These are phyloP conservation scores for Calonectria multiphialidica DNA, from an alignment of 2,329 filamentous ascomycete genomes.

Conservation along the genomic window DNA sequence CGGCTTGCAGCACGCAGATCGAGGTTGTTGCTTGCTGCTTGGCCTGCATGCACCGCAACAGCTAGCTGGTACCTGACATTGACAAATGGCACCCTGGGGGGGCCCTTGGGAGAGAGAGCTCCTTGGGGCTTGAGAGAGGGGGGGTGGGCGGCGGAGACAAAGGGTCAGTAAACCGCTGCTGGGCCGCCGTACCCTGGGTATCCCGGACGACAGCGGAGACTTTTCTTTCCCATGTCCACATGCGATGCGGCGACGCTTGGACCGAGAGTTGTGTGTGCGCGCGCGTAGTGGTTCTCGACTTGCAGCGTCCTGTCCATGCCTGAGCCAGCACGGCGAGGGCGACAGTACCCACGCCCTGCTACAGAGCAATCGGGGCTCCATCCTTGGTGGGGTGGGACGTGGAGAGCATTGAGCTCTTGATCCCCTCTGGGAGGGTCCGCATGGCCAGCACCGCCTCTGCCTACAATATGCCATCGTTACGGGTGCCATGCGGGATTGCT, in stretches of 20 bases:
- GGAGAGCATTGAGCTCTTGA: neutral
- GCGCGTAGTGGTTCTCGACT: slow-evolving; percentile 1
- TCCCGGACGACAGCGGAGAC: slow-evolving; percentile 11
- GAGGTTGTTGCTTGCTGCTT: neutral
- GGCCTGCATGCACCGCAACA: neutral
- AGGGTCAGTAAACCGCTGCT: neutral
- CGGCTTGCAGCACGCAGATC: neutral
- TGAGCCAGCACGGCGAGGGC: neutral
- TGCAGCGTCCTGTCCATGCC: neutral
- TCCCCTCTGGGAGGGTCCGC: neutral
- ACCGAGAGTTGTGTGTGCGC: neutral
- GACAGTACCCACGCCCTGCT: neutral
- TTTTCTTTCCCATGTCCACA: neutral
- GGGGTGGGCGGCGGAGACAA: neutral
- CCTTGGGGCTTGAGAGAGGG: neutral
- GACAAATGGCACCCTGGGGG: slow-evolving; percentile 2
- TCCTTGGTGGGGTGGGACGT: neutral
- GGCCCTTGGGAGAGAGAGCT: neutral
- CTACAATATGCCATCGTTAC: neutral
- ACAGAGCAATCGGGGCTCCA: neutral
- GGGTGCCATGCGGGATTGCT: neutral
- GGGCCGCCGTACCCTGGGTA: neutral
- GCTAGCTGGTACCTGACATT: slow-evolving; percentile 12
- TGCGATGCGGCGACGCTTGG: slow-evolving; percentile 8
- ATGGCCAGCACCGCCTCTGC: neutral